Percentiles rank a stretch among this genome's conserved stretches.
Evolutionary conservation across 768 basidiomycete species (phyloP).

Genomic region (Boletus rufocinnamomeus): DNA sequence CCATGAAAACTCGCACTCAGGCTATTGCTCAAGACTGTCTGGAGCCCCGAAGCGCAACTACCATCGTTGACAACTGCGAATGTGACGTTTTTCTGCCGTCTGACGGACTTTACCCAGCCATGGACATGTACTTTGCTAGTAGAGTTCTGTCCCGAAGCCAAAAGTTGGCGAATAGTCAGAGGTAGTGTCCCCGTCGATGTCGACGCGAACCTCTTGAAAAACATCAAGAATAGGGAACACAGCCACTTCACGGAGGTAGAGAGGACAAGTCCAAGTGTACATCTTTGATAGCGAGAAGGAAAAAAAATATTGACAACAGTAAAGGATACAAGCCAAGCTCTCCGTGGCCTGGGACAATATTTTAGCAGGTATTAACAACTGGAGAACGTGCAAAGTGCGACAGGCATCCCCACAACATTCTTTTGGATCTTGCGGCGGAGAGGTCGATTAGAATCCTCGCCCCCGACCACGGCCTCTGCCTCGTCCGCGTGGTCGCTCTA

Average conservation of each 20-base stretch:
- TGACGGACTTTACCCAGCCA: constrained; percentile 86
- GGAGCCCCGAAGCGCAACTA: constrained; percentile 65
- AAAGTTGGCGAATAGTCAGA: constrained; percentile 40
- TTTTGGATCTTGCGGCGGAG: constrained; percentile 1
- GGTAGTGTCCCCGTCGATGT: constrained; percentile 32
- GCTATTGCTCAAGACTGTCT: constrained; percentile 64
- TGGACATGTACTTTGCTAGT: constrained; percentile 47
- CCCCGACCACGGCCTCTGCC: constrained; percentile 57
- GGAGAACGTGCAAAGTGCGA: constrained; percentile 10
- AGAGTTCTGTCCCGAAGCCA: constrained; percentile 23
- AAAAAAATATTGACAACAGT: constrained; percentile 11
- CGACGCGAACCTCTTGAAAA: constrained; percentile 32
- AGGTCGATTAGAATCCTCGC: constrained; percentile 38
- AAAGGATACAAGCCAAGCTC: constrained; percentile 26
- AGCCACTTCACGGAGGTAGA: constrained; percentile 22
- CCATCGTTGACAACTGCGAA: constrained; percentile 87
- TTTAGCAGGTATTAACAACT: constrained; percentile 28
- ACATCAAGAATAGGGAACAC: constrained; percentile 27
- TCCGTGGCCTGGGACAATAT: constrained; percentile 19
- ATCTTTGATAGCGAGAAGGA: neutral
- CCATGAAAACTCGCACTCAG: constrained; percentile 19
- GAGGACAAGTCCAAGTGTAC: neutral
- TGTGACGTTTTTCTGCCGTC: constrained; percentile 85
- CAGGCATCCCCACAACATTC: constrained; percentile 3
- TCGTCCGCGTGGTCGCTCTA: constrained; percentile 54